These are phyloP conservation scores for Cryptosporidium canis DNA, from an alignment of 169 alveolate species.

Conservation along the genomic window DNA sequence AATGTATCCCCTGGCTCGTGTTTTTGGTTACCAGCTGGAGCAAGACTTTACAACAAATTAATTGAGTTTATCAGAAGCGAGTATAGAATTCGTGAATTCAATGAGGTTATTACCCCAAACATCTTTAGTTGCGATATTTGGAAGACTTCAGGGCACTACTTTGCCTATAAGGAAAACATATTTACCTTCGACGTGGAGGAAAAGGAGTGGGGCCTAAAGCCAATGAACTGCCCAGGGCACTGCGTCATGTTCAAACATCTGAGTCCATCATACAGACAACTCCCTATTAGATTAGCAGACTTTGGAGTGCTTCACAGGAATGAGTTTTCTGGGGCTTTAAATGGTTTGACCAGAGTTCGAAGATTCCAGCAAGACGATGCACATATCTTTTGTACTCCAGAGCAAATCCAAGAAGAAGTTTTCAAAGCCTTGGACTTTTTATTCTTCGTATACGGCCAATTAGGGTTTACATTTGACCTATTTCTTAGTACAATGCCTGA, in stretches of 20 bases:
- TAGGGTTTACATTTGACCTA: slow-evolving; percentile 93
- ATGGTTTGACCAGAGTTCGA: slow-evolving; percentile 97
- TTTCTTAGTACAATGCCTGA: slow-evolving; percentile 97
- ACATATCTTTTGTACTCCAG: slow-evolving; percentile 97
- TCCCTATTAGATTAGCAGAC: slow-evolving; percentile 98
- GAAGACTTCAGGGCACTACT: slow-evolving; percentile 98
- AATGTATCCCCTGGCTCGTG: slow-evolving; percentile 88
- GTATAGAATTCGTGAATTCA: slow-evolving; percentile 87
- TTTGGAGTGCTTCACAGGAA: slow-evolving; percentile 99
- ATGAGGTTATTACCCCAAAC: slow-evolving; percentile 97
- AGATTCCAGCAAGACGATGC: slow-evolving; percentile 99
- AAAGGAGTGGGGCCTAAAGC: slow-evolving; percentile 98
- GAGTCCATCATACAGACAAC: slow-evolving; percentile 93
- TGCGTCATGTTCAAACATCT: slow-evolving; percentile 92
- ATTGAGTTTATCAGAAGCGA: slow-evolving; percentile 93
- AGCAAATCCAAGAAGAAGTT: slow-evolving; percentile 93
- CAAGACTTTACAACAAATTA: slow-evolving; percentile 95
- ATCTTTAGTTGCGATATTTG: slow-evolving; percentile 94
- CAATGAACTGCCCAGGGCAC: slow-evolving; percentile 99
- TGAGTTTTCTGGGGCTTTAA: slow-evolving; percentile 97
- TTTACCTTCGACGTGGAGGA: slow-evolving; percentile 92
- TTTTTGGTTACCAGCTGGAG: slow-evolving; percentile 97
- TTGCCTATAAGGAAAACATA: slow-evolving; percentile 81
- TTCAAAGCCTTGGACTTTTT: slow-evolving; percentile 90
- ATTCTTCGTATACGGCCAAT: slow-evolving; percentile 90